These are phyloP conservation scores for Apophysomyces ossiformis DNA, from an alignment of 371 early-diverging fungal species.

Conservation along the genomic window DNA sequence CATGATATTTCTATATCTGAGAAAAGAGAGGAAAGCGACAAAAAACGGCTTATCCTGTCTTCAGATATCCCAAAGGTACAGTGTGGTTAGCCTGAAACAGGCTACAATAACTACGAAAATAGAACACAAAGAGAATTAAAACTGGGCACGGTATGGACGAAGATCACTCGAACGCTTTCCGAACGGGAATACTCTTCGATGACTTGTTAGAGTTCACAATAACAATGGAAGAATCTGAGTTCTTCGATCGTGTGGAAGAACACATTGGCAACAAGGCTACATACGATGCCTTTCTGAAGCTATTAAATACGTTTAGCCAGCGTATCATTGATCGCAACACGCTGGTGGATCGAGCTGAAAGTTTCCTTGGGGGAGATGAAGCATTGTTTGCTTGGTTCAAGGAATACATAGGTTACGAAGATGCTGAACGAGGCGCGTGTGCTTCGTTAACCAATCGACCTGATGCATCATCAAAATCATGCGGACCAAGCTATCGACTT, in stretches of 20 bases:
- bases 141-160: constrained; percentile 19
- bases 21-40: neutral
- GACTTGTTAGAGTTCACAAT: constrained; percentile 6
- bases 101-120: constrained; percentile 1
- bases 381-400: constrained; percentile 93
- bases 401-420: constrained; percentile 88
- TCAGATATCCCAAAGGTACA: constrained; percentile 15
- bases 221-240: constrained; percentile 79
- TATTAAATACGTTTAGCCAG: constrained; percentile 96
- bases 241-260: constrained; percentile 88
- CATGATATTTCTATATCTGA: neutral
- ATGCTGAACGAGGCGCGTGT: constrained; percentile 16
- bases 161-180: neutral
- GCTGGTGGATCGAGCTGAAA: constrained; percentile 79
- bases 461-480: constrained; percentile 17
- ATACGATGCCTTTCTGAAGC: constrained; percentile 93
- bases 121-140: constrained; percentile 1
- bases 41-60: constrained; percentile 6
- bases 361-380: constrained; percentile 72
- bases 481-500: constrained; percentile 49
- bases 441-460: constrained; percentile 12
- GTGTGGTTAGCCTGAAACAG: neutral
- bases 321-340: constrained; percentile 85
- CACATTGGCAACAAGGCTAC: constrained; percentile 79
- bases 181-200: neutral